Evolutionary conservation across 495 filamentous ascomycete species (phyloP).

Genomic region (Lasiosphaeriaceae sp.): DNA sequence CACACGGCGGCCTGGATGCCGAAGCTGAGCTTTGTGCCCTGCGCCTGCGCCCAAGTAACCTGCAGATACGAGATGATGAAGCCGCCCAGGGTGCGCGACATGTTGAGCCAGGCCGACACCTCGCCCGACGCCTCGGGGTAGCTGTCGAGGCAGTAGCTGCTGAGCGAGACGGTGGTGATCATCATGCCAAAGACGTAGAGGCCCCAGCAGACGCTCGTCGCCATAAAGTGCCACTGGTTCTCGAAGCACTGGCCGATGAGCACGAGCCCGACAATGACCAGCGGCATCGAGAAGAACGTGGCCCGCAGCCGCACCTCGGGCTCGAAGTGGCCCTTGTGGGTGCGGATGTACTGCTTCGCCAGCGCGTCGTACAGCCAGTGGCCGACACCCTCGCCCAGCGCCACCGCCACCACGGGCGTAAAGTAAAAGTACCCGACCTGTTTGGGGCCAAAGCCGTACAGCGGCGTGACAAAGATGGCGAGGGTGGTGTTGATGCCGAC

Average conservation of each 20-base stretch:
- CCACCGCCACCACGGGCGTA: conserved; percentile 50
- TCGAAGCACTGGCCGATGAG: conserved; percentile 54
- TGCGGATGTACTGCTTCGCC: conserved; percentile 44
- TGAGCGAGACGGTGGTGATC: conserved; percentile 59
- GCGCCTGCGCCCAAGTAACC: conserved; percentile 31
- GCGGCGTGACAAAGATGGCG: conserved; percentile 48
- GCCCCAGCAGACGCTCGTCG: conserved; percentile 51
- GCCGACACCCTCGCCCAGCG: conserved; percentile 51
- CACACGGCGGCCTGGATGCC: conserved; percentile 50
- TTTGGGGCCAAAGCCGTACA: conserved; percentile 52
- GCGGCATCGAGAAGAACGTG: conserved; percentile 45
- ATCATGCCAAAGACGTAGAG: conserved; percentile 59
- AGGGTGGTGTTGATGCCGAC: conserved; percentile 62
- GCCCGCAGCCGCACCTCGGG: conserved; percentile 56
- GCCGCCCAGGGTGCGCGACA: conserved; percentile 41
- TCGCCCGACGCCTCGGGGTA: conserved; percentile 57
- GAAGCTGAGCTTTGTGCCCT: conserved; percentile 40
- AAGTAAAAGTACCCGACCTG: conserved; percentile 61
- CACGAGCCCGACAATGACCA: conserved; percentile 49
- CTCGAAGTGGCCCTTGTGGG: conserved; percentile 51
- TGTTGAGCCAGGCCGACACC: conserved; percentile 52
- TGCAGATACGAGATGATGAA: conserved; percentile 54
- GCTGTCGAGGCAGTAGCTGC: conserved; percentile 56
- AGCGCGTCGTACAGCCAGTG: conserved; percentile 59
- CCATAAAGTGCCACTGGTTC: conserved; percentile 53